These are phyloP conservation scores for Wallacemonas sp. DNA, from an alignment of 208 protist species.

Conservation along the genomic window DNA sequence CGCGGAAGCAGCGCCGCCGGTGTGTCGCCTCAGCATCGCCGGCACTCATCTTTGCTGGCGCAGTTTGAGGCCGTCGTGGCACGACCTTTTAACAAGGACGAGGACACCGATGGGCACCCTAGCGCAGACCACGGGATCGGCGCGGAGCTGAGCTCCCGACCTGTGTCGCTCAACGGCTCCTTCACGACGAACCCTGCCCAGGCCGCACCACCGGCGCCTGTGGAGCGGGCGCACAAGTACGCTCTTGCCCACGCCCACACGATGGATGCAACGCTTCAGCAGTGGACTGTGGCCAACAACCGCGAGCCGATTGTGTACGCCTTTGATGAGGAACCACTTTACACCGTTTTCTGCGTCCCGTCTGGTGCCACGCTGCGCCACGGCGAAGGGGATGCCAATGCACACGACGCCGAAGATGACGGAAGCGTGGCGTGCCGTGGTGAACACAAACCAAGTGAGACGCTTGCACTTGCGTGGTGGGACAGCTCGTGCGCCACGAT, in stretches of 20 bases:
- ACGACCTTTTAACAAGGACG: not conserved
- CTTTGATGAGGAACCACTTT: slow-evolving; percentile 6
- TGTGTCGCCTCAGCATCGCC: slow-evolving; percentile 5
- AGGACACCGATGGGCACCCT: slow-evolving; percentile 9
- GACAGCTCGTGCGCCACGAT: not conserved
- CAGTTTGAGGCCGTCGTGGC: slow-evolving; percentile 1
- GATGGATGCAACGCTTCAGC: slow-evolving; percentile 16
- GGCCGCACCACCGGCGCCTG: too few relatives aligned
- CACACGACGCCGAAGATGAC: too few relatives aligned
- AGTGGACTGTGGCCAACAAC: slow-evolving; percentile 32
- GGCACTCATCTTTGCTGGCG: slow-evolving; percentile 8
- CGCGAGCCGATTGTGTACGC: slow-evolving; percentile 29
- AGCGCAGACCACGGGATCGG: not conserved
- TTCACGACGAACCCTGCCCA: not conserved
- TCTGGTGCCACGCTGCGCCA: too few relatives aligned
- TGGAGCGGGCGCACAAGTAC: slow-evolving; percentile 17
- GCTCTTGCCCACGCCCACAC: slow-evolving; percentile 41
- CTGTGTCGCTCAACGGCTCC: not conserved
- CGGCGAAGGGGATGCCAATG: too few relatives aligned
- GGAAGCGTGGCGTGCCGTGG: too few relatives aligned
- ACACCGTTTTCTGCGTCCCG: not conserved
- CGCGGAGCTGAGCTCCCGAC: not conserved
- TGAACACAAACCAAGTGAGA: not conserved
- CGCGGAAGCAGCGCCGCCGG: not conserved
- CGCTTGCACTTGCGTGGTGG: slow-evolving; percentile 7